phyloP scores from a whole-genome alignment of 176 grass and related monocot species.

The Bromus sterilis region DNA sequence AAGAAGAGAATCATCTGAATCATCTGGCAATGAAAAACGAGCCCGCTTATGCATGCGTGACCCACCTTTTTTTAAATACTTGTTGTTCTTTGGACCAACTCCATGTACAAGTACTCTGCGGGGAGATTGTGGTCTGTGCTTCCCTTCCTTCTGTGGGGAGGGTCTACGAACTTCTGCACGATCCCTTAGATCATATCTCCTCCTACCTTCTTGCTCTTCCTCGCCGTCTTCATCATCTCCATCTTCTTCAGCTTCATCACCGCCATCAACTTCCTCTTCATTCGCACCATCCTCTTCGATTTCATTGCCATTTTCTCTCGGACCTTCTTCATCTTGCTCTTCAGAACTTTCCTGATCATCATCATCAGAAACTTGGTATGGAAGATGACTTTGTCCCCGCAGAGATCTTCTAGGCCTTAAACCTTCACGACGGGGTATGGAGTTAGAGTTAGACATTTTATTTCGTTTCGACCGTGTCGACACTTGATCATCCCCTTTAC shows the following conservation, averaged over 20 bases:
- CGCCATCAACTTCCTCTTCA: conserved; percentile 75
- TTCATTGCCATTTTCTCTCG: conserved; percentile 84
- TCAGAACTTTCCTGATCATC: conserved; percentile 83
- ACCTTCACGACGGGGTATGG: conserved; percentile 76
- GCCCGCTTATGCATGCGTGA: conserved; percentile 78
- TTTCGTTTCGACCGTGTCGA: conserved; percentile 45
- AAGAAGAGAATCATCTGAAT: conserved; percentile 98
- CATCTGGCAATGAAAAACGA: conserved; percentile 75
- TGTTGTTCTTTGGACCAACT: conserved; percentile 64
- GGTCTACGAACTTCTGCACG: conserved; percentile 77
- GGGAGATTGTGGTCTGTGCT: conserved; percentile 63
- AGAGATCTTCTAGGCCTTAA: conserved; percentile 77
- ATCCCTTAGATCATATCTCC: conserved; percentile 86
- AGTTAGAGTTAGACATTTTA: conserved; percentile 55
- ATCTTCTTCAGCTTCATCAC: conserved; percentile 88
- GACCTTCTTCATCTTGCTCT: conserved; percentile 43
- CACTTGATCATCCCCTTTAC: conserved; percentile 50
- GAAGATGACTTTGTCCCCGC: conserved; percentile 44
- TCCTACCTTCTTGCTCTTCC: conserved; percentile 89
- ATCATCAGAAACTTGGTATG: conserved; percentile 80
- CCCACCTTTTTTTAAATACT: conserved; percentile 88
- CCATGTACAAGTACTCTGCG: conserved; percentile 87
- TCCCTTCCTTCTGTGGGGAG: conserved; percentile 71
- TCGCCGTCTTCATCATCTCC: conserved; percentile 95
- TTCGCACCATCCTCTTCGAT: conserved; percentile 70